Evolutionary conservation across 192 early-diverging fungal genomes (phyloP).

Genomic region (Coemansia sp.): DNA sequence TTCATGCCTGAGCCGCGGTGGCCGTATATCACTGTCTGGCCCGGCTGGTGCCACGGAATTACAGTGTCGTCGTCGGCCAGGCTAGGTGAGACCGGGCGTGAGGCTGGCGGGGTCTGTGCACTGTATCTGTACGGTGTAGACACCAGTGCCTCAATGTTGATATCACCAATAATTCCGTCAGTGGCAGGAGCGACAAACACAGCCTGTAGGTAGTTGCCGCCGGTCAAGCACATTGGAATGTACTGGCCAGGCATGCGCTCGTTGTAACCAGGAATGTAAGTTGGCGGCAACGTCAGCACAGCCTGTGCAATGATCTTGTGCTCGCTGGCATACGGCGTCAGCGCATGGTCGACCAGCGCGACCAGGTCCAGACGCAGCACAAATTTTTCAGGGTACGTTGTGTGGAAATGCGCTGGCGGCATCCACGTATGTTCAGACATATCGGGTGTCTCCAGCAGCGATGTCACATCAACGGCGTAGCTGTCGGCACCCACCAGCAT

Average conservation of each 20-base stretch:
- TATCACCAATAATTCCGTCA: conserved; percentile 32
- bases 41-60: conserved; percentile 30
- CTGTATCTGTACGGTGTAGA: conserved; percentile 32
- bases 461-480: conserved; percentile 28
- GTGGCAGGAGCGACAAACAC: conserved; percentile 28
- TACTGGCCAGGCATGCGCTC: conserved; percentile 32
- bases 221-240: conserved; percentile 30
- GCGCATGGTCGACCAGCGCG: conserved; percentile 44
- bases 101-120: background rate
- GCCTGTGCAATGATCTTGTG: conserved; percentile 39
- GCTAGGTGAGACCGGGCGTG: background rate
- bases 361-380: conserved; percentile 49
- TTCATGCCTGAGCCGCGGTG: conserved; percentile 92
- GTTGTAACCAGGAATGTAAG: conserved; percentile 23
- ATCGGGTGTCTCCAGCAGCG: conserved; percentile 25
- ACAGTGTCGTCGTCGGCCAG: background rate
- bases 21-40: conserved; percentile 66
- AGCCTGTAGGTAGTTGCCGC: conserved; percentile 37
- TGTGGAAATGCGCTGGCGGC: conserved; percentile 45
- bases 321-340: conserved; percentile 25
- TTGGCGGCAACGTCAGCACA: conserved; percentile 33
- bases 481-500: conserved; percentile 12
- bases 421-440: conserved; percentile 25
- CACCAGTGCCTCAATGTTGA: conserved; percentile 36
- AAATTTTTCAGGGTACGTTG: conserved; percentile 37